A percentile compares a stretch with the other conserved stretches of the same genome.
phyloP scores from a whole-genome alignment of 805 yeast genomes.

The Yueomyces sp. region DNA sequence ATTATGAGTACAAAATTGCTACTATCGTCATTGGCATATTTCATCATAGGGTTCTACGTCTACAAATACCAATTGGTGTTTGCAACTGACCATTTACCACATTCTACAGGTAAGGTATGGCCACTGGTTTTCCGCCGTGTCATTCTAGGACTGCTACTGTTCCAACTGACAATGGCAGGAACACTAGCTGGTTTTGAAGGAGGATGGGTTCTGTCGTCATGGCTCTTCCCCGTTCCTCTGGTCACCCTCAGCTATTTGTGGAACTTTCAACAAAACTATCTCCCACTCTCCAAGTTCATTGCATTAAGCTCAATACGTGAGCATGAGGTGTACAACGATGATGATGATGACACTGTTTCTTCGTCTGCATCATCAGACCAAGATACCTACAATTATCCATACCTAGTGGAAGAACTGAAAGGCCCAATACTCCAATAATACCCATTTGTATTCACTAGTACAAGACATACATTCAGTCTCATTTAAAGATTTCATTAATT shows the following conservation, averaged over 20 bases:
- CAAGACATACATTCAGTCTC: too few relatives aligned
- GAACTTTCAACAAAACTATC: conserved; percentile 69
- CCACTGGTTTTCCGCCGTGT: conserved; percentile 77
- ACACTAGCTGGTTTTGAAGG: conserved; percentile 65
- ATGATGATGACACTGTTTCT: conserved; percentile 6
- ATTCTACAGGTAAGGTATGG: conserved; percentile 95
- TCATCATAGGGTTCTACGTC: conserved; percentile 73
- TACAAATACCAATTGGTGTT: conserved; percentile 84
- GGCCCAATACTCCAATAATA: conserved; percentile 63
- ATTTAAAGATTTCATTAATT: too few relatives aligned
- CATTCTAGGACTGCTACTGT: conserved; percentile 63
- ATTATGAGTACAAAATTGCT: conserved; percentile 81
- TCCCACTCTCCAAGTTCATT: conserved; percentile 73
- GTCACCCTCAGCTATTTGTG: conserved; percentile 53
- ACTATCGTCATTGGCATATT: conserved; percentile 72
- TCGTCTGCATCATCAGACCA: conserved; percentile 10
- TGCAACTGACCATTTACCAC: conserved; percentile 89
- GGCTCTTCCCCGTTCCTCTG: conserved; percentile 65
- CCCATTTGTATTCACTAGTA: too few relatives aligned
- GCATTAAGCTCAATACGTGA: conserved; percentile 71
- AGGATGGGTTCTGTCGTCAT: conserved; percentile 62
- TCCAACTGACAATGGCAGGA: conserved; percentile 90
- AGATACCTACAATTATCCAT: conserved; percentile 65
- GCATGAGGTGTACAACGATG: conserved; percentile 22
- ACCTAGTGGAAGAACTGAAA: conserved; percentile 52